Base-by-base conservation (phyloP, 1,284 basidiomycete genomes). In the Termitomyces sp. region DNA sequence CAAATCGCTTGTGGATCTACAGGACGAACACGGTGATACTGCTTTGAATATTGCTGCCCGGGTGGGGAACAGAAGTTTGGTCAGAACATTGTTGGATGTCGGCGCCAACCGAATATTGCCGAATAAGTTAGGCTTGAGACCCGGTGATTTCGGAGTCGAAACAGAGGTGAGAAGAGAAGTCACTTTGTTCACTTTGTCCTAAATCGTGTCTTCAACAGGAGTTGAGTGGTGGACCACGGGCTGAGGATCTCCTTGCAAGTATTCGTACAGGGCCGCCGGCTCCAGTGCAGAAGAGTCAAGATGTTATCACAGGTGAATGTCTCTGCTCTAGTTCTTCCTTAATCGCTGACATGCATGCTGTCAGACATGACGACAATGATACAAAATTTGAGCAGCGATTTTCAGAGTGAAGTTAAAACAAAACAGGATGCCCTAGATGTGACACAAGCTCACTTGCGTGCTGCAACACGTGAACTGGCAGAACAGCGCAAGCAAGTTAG, bases 21-120 rank as follows among this genome's bases (percentile, higher is more conserved):
- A 95, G 70, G 97, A 99, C 67, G 86, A 93, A 58, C 88, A 98
- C 67, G 97, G 97, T 0, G 97, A 99, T 66, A 98, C 97, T 0
- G 92, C 94, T 4, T 70, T 99, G 59, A 97, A 96, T 69, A 92
- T 97, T 59, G 93, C 95, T 11, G 95, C 97, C 0, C 76, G 97
- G 47, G 87, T 98, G 0, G 97, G 97, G 2, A 97, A 95, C 68
- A 80, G 88, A 55, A 86, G 88, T 58, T 72, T 99, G 57, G 93
- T 98, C 16, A 78, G 88, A 61, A 88, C 93, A 21, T 72, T 99
- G 55, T 66, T 99, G 55, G 95, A 98, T 62, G 92, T 94, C 6
- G 94, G 94, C 7, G 97, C 96, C 1, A 95, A 97, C 69, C 86
- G 91, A 63, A 80, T 85, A 61, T 76, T 93, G 54, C 81, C 89